Base-by-base conservation (phyloP, 345 rosid species). In the Streptanthus diversifolius region DNA sequence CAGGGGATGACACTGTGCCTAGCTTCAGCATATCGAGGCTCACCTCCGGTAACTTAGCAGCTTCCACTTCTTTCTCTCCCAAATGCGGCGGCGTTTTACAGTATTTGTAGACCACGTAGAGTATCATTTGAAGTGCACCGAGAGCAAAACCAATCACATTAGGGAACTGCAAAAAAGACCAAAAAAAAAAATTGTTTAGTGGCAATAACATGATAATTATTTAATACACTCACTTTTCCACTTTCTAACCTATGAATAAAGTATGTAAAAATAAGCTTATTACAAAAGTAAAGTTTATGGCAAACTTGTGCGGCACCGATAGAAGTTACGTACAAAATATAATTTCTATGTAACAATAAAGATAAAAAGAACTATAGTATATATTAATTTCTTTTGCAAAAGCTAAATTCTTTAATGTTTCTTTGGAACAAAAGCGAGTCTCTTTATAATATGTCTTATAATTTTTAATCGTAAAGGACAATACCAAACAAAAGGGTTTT, bases 291-390 rank as follows among this genome's bases (percentile, higher is more conserved):
- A 84, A 65, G 69, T 73, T 66, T 81, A 62, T 3, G 83, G 86
- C 85, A 83, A 76, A 86, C 90, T 49, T 85, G 85, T 78, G 82
- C 81, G 68, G 83, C 79, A 49, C 72, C 71, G 39, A 82, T 73
- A 48, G 77, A 77, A 41, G 74, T 59, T 75, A 79, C 79, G 81
- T 82, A 79, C 52, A 57, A 71, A 63, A 70, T 45, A 70, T 67
- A 29, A 30, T 67, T 74, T 67, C 71, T 44, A 10, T 39, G 67
- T 48, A 66, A 58, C 45, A 58, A 67, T 32, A 59, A 67, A 67
- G 72, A 74, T 37, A 66, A 56, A 70, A 49, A 68, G 62, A 58
- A 30, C 30, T 25, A 35, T 68, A 19, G 40, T 59, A 49, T 49
- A 18, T 60, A 5, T n/a, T 3, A 22, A 43, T 30, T 69, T 53